Evolutionary conservation across 2,329 filamentous ascomycete genomes (phyloP), one percentile per base, ranked within the genome.

Genomic region (Paecilomyces variotii): DNA sequence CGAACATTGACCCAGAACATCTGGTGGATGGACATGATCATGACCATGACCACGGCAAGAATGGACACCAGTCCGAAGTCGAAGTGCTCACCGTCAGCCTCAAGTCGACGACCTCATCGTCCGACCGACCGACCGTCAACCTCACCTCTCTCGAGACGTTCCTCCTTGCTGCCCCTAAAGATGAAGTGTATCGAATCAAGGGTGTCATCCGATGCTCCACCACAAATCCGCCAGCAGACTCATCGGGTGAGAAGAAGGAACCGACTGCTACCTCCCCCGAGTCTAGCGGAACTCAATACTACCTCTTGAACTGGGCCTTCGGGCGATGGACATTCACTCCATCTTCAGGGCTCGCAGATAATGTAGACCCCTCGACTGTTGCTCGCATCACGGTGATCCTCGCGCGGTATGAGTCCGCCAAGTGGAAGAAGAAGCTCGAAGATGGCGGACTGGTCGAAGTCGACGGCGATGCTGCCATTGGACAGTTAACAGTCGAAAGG

Each of bases 291-390:
- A 34, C 58, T 30, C 73, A 74, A 14, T 81, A 89, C 57, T 97
- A 94, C 70, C 96, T 99, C 52, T 82, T 99, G 60, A 99, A 99
- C 73, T 99, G 94, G 94, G 94, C 94, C 0, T 99, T 99, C 76
- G 91, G 91, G 0, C 83, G 94, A 30, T 99, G 94, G 93, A 96
- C 86, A 0, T 96, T 93, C 69, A 95, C 91, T 1, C 80, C 84
- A 4, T 73, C 70, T 1, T 63, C 66, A 1, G 76, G 86, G 19
- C 68, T 71, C 27, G 66, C 68, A 0, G 66, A 72, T 56, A 65
- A 64, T 1, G 67, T 70, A 2, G 70, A 72, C 27, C 62, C 68
- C 3, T 57, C 64, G 39, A 68, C 71, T 27, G 63, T 76, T 25
- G 70, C 76, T 25, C 65, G 75, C 39, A 64, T 81, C 59, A 80